phyloP scores from a whole-genome alignment of 2,329 filamentous ascomycete genomes.

The Ceratocystis lukuohia region DNA sequence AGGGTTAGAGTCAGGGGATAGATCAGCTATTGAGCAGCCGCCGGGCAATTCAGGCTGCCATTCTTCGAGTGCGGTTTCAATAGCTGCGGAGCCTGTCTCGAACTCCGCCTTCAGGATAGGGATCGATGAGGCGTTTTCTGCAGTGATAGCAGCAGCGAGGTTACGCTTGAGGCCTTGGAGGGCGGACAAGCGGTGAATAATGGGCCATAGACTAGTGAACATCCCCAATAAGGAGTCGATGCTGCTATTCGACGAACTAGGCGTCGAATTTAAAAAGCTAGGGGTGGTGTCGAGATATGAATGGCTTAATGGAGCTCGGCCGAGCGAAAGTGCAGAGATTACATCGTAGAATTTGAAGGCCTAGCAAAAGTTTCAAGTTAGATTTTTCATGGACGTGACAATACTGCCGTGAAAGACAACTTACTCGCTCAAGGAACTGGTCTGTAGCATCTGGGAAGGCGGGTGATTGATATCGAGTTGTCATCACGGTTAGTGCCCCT shows the following conservation, averaged over 20 bases:
- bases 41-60: conserved; percentile 42
- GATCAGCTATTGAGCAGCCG: conserved; percentile 25
- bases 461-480: conserved; percentile 19
- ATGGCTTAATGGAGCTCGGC: conserved; percentile 37
- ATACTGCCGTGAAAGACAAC: conserved; percentile 12
- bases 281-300: conserved; percentile 35
- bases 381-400: background rate
- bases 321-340: conserved; percentile 48
- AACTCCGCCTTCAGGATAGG: conserved; percentile 38
- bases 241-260: conserved; percentile 33
- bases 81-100: conserved; percentile 38
- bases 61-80: conserved; percentile 40
- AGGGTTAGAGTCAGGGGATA: conserved; percentile 12
- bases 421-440: conserved; percentile 45
- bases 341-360: conserved; percentile 54
- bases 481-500: conserved; percentile 49
- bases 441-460: conserved; percentile 37
- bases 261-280: conserved; percentile 32
- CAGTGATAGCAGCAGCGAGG: conserved; percentile 33
- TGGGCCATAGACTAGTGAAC: conserved; percentile 49
- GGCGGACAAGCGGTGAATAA: conserved; percentile 47
- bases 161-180: conserved; percentile 40
- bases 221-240: conserved; percentile 49
- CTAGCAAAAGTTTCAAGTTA: conserved; percentile 26
- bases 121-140: conserved; percentile 32